Evolutionary conservation across 73 alveolate species (phyloP), one percentile per base, ranked within the genome.

Genomic region (Durusdinium trenchii): DNA sequence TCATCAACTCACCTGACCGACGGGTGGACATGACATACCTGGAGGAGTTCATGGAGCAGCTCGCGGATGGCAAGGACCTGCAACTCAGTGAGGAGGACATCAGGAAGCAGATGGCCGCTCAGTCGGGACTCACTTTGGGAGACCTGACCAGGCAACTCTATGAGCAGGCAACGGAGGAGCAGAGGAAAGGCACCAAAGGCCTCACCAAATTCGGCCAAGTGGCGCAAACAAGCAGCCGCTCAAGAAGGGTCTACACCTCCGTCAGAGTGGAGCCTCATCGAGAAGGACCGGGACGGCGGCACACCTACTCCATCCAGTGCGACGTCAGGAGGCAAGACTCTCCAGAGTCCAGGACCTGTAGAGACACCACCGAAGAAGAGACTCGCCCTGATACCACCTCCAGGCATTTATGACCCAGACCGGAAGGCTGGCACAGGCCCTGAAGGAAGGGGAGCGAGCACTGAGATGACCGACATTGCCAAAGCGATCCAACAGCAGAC

Each of bases 391-490:
- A 87, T 69, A 0, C 78, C 42, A 23, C 43, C 57, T 0, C 97
- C 86, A 0, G 75, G 71, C 0, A 28, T 67, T 45, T 62, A 46
- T 32, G 48, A 42, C n/a, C n/a, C n/a, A n/a, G 87, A 62, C 35
- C 71, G 87, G 16, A 57, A 61, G 64, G 95, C 95, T 0, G 94
- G 94, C 36, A 78, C 94, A 6, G 79, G 42, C 43, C 69, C 47
- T 32, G 2, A 32, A 0, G 67, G 36, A 0, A 28, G 43, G 1
- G 84, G 43, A 45, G 48, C 57, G 1, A n/a, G n/a, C n/a, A n/a
- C n/a, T n/a, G n/a, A n/a, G n/a, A 38, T 87, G 69, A 26, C 64
- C 2, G 85, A 28, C 52, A 38, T 87, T n/a, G 82, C 85, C 60
- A 47, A 48, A 28, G 95, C 82, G 36, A 62, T 87, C 42, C 84